Evolutionary conservation across 768 basidiomycete species (phyloP).

Genomic region (Trametes villosa): DNA sequence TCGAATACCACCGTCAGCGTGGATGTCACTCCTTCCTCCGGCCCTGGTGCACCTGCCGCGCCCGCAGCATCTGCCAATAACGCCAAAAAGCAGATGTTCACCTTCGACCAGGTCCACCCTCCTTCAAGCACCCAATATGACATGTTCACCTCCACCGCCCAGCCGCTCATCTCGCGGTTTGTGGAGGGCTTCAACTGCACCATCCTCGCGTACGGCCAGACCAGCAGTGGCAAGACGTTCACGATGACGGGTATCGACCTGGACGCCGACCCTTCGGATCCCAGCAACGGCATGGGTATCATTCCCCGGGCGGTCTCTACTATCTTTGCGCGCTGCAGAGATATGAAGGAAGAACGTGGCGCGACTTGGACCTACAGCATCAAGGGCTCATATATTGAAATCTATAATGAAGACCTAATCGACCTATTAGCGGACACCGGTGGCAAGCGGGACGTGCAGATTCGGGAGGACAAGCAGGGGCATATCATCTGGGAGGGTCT

Average conservation of each 20-base stretch:
- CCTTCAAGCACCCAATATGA: slow-evolving; percentile 85
- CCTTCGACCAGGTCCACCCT: slow-evolving; percentile 92
- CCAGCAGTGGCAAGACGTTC: slow-evolving; percentile 95
- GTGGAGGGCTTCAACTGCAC: slow-evolving; percentile 97
- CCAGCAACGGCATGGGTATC: slow-evolving; percentile 88
- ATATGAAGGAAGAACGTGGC: slow-evolving; percentile 76
- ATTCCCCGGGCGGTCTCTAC: slow-evolving; percentile 91
- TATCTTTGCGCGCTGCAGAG: slow-evolving; percentile 80
- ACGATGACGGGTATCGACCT: slow-evolving; percentile 97
- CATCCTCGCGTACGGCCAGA: slow-evolving; percentile 97
- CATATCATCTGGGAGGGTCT: slow-evolving; percentile 97
- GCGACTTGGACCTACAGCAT: slow-evolving; percentile 76
- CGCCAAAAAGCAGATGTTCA: slow-evolving; percentile 83
- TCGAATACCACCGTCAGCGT: slow-evolving; percentile 80
- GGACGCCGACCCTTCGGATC: slow-evolving; percentile 82
- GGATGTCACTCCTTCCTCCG: slow-evolving; percentile 64
- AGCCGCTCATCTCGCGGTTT: slow-evolving; percentile 85
- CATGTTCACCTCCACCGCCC: slow-evolving; percentile 83
- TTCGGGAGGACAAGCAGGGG: slow-evolving; percentile 96
- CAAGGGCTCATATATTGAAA: slow-evolving; percentile 94
- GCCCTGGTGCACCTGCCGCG: slow-evolving; percentile 53
- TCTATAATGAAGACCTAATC: slow-evolving; percentile 99
- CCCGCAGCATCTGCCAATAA: slow-evolving; percentile 47
- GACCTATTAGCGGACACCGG: slow-evolving; percentile 83
- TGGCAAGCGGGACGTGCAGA: slow-evolving; percentile 85